Conservation (phyloP, 306 rosid species). For the Parietaria judaica region DNA sequence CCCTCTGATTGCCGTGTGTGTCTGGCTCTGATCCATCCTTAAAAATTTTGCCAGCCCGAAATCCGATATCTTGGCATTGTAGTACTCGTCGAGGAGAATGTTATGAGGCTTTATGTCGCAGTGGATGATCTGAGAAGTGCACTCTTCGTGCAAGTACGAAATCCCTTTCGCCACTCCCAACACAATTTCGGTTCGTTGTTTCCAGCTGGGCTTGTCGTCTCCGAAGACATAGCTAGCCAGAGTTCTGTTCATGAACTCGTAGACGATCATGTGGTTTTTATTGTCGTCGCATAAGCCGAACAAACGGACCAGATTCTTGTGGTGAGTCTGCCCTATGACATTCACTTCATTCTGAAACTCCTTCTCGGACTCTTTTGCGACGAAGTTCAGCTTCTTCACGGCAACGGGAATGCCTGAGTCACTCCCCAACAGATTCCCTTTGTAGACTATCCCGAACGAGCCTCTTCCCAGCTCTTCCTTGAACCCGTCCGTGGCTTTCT, state of each 20-base stretch:
- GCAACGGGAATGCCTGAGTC: constrained; percentile 16
- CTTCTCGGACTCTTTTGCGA: constrained; percentile 11
- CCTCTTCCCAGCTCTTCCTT: constrained; percentile 8
- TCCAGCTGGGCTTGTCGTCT: constrained; percentile 23
- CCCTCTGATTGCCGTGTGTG: constrained; percentile 31
- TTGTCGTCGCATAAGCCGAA: constrained; percentile 20
- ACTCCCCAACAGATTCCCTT: constrained; percentile 8
- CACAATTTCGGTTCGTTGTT: constrained; percentile 15
- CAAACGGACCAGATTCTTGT: constrained; percentile 26
- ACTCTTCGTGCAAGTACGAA: constrained; percentile 35
- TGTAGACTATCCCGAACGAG: constrained; percentile 30
- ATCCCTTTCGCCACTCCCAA: constrained; percentile 24
- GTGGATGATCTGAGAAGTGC: constrained; percentile 32
- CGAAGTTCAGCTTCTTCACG: constrained; percentile 21
- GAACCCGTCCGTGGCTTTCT: constrained; percentile 27
- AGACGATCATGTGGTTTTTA: not conserved
- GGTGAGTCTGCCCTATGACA: constrained; percentile 26
- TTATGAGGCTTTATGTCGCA: constrained; percentile 16
- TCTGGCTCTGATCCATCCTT: constrained; percentile 29
- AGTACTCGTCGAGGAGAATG: constrained; percentile 24
- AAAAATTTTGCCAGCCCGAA: constrained; percentile 41
- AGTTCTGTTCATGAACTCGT: constrained; percentile 16
- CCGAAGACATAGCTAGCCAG: constrained; percentile 19
- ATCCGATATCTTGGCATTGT: constrained; percentile 24
- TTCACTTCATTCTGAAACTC: constrained; percentile 23